Conservation (phyloP, 2,329 filamentous ascomycete genomes). For the Xylaria sp. region DNA sequence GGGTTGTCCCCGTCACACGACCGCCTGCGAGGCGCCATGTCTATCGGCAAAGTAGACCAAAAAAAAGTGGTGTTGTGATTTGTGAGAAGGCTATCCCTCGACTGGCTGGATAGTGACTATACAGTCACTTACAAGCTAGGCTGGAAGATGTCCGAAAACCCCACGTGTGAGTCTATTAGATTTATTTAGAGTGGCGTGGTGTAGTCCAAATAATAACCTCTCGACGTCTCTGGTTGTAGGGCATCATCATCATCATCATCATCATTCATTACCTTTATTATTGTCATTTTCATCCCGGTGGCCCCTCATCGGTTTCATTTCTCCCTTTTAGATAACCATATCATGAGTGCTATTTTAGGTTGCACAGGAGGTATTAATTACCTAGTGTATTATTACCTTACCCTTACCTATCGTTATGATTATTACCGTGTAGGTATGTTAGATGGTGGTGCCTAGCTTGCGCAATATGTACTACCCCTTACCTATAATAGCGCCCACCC, state of each 20-base stretch:
- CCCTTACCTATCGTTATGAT: neutral
- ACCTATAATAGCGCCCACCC: neutral
- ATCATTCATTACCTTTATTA: too few relatives aligned
- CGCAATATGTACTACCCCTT: conserved; percentile 14
- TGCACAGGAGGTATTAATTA: neutral
- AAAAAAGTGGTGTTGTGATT: conserved; percentile 3
- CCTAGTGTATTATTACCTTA: neutral
- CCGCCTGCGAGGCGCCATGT: neutral
- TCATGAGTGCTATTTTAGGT: neutral
- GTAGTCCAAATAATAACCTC: neutral
- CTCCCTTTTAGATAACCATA: neutral
- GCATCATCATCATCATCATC: too few relatives aligned
- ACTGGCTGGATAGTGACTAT: neutral
- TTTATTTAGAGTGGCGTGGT: neutral
- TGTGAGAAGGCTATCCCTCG: neutral
- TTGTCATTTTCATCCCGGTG: neutral
- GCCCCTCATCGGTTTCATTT: neutral
- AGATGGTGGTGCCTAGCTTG: conserved; percentile 7
- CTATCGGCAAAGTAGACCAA: neutral
- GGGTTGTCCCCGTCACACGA: neutral
- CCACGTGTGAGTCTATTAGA: conserved; percentile 6
- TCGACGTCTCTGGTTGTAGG: neutral
- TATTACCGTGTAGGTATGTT: too few relatives aligned
- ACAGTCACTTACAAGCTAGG: neutral
- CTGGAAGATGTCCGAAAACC: neutral